Evolutionary conservation across 768 basidiomycete species (phyloP), one percentile per base, ranked within the genome.

Genomic region (Lactifluus echinatus): DNA sequence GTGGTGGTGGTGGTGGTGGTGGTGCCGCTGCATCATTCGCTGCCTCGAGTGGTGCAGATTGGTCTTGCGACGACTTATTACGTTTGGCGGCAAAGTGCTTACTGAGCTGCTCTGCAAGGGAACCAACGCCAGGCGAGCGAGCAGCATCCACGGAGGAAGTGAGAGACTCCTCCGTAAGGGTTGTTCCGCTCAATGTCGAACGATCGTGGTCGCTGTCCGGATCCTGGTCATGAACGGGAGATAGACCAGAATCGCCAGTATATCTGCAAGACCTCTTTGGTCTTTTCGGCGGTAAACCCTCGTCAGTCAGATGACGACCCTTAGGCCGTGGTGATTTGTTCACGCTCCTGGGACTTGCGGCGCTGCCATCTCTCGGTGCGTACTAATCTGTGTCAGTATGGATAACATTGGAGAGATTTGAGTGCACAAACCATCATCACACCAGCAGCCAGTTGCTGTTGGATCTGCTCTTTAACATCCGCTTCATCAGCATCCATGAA

Each of bases 401-500:
- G 14, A 12, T 4, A 47, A 8, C 19, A 37, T 36, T 17, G 10
- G 43, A 28, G 15, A 39, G 2, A 19, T 12, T 26, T 36, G 28
- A 44, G 15, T n/a, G 53, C 33, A 75, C 80, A 60, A 66, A 92
- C 87, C 59, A 88, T 74, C 54, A 79, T 82, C 15, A 80, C 84
- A 34, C 87, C 90, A 55, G 83, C 84, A 33, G 79, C 84, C 29
- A 94, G 71, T 59, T 89, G 89, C 60, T 88, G 84, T 66, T 93
- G 89, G 44, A 95, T 89, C 68, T 94, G 91, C 65, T 88, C 85
- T 62, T 87, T 81, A 8, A 89, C 89, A 63, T 85, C 77, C 12
- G 79, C 83, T 52, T 90, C 89, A 63, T 93, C 89, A 3, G 90
- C 90, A 68, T 93, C 90, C 85, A 90, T 85, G 66, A 92, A 92